Base-by-base conservation (phyloP, 2,329 filamentous ascomycete species). In the Ambrosiella xylebori region DNA sequence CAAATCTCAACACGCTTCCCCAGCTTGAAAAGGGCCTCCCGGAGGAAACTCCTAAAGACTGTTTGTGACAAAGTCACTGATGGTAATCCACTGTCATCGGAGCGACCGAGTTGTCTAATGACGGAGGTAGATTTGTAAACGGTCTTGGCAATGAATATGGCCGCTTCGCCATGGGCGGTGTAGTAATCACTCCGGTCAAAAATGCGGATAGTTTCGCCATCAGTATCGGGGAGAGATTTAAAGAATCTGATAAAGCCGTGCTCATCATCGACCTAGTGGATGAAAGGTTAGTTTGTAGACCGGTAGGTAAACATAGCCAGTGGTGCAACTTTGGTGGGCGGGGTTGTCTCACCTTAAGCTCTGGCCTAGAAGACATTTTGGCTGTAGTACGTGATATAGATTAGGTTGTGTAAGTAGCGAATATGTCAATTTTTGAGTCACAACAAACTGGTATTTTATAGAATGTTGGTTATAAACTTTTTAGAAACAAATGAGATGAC, bases 61-160 rank as follows among this genome's bases (percentile, higher is more conserved):
- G 91, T 97, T 59, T 89, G 76, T 54, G 90, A 93, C 82, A 98
- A 88, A 1, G 93, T 96, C 45, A 98, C 93, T 1, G 93, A 98
- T 5, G 89, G 81, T 1, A 98, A 78, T 53, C 86, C 85, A n/a
- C 85, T 87, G 61, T 86, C 82, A 67, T 89, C 86, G 69, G 81
- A 86, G 65, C 84, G 82, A 61, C 93, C 93, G 19, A 98, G 79
- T 65, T 93, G 89, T 64, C 91, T 83, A 19, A 98, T 79, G 13
- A 98, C 93, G 0, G 93, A 95, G 1, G 90, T 97, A 3, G 93
- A 97, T 73, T 95, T 95, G 78, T 98, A 98, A 61, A 97, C 85
- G 15, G 84, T 87, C 63, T 82, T 79, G 11, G 88, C 88, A 64
- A 94, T 90, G 68, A 89, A 90, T 63, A 79, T 80, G 56, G 88